A percentile compares a stretch with the other conserved stretches of the same genome.
These are phyloP conservation scores for Blepharisma undulans DNA, from an alignment of 169 alveolate genomes.

Conservation along the genomic window DNA sequence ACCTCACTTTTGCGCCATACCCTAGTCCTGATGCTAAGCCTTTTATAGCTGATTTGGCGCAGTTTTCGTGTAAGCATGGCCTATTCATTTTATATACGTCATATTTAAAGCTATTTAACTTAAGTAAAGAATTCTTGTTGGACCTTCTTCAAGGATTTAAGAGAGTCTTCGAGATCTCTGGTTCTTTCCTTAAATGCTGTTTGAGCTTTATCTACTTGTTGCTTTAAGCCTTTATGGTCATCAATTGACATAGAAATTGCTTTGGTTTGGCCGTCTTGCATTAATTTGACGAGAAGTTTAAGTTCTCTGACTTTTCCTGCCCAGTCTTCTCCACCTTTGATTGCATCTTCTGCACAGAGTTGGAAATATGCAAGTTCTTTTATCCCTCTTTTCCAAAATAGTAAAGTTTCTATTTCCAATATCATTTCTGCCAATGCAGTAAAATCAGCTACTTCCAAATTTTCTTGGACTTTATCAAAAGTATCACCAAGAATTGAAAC, in stretches of 20 bases:
- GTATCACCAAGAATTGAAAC: conserved; percentile 27
- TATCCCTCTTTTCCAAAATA: background rate
- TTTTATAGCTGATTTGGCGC: conserved; percentile 41
- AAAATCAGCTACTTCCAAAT: background rate
- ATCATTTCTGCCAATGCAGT: background rate
- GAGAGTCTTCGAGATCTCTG: background rate
- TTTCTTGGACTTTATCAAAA: conserved; percentile 5
- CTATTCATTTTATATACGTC: background rate
- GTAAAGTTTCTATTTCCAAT: background rate
- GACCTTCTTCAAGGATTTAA: background rate
- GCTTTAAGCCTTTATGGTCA: background rate
- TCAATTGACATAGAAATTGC: background rate
- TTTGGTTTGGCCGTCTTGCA: background rate
- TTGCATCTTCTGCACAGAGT: background rate
- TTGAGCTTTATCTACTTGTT: background rate
- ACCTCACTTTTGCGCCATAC: conserved; percentile 59
- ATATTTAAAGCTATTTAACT: background rate
- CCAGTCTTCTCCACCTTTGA: background rate
- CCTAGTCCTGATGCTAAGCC: conserved; percentile 56
- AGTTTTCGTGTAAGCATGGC: conserved; percentile 48
- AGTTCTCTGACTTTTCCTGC: background rate
- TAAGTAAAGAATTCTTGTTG: background rate
- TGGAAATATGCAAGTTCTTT: background rate
- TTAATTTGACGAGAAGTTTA: background rate
- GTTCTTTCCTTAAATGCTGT: background rate